Base-by-base conservation (phyloP, 1,284 basidiomycete genomes). In the Ustilago hordei region DNA sequence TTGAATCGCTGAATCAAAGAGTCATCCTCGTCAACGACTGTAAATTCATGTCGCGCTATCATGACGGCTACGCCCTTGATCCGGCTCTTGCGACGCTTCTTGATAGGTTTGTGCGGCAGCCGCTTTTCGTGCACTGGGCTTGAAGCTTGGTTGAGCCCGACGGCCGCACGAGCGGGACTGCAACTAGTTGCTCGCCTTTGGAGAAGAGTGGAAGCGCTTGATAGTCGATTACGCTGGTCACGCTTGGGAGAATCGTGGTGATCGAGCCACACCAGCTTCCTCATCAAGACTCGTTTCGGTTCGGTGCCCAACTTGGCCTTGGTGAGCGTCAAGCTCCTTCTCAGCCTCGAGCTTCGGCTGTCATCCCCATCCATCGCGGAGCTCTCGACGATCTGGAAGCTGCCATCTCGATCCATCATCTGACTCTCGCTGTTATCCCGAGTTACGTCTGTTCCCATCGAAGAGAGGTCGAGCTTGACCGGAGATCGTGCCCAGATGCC, bases 1-100 rank as follows among this genome's bases (percentile, higher is more conserved):
- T 43, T 55, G 15, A 58, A 19, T 19, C 60, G 67, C 15, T 54
- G 57, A 8, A 67, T 36, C 15, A 75, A 41, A 28, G 72, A 75
- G 43, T 75, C 67, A 32, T 75, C 72, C 41, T 75, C 72, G 41
- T 75, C 72, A 8, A 75, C 72, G 13, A 75, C 72, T 2, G 72
- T 69, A 47, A 75, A 75, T 28, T 57, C 45, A 43, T 75, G 63
- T 31, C 72, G 38, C 5, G 62, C 72, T 9, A 69, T 60, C 63
- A 69, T 65, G 31, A 75, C 60, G 12, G 72, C 67, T 4, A 75
- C 67, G 54, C 72, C 67, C 34, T 67, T 75, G 12, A 69, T 55
- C 41, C 72, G 59, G 57, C 63, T 75, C 57, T 64, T 75, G 55
- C 72, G 62, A 28, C 64, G 60, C 55, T 67, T 69, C 48, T 67